phyloP scores from a whole-genome alignment of 148 eudicot species.

The Spergularia bocconei region DNA sequence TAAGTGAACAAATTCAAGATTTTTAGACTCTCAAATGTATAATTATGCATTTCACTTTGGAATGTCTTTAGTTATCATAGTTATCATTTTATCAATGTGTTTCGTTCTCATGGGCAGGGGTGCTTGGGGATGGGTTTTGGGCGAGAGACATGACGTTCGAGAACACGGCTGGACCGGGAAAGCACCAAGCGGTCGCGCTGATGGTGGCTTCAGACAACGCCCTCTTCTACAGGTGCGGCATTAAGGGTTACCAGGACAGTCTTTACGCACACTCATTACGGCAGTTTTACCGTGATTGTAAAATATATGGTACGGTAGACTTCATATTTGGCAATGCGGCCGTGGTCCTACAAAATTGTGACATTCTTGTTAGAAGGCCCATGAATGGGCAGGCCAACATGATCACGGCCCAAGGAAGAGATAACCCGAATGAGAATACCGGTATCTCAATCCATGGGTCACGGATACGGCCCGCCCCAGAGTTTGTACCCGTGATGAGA shows the following conservation, averaged over 20 bases:
- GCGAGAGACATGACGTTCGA: conserved; percentile 67
- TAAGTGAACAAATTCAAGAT: not conserved
- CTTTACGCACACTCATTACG: conserved; percentile 49
- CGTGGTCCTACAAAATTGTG: conserved; percentile 61
- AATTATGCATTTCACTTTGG: not conserved
- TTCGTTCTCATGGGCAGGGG: conserved; percentile 30
- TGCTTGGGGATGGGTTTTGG: conserved; percentile 65
- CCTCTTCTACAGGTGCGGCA: conserved; percentile 54
- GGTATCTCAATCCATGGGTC: conserved; percentile 56
- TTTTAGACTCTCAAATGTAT: not conserved
- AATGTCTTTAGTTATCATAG: not conserved
- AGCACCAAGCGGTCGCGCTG: conserved; percentile 70
- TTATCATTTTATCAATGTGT: no score
- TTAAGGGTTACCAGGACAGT: conserved; percentile 69
- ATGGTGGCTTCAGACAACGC: conserved; percentile 54
- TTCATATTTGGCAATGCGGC: conserved; percentile 72
- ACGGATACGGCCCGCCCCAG: conserved; percentile 42
- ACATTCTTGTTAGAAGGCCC: conserved; percentile 51
- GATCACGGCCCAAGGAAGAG: conserved; percentile 70
- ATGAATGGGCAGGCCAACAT: conserved; percentile 48
- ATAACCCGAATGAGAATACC: conserved; percentile 39
- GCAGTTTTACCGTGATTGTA: conserved; percentile 79
- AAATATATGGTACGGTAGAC: conserved; percentile 61
- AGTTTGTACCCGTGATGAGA: conserved; percentile 26
- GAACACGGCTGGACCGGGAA: conserved; percentile 66